Percentiles rank a stretch among this genome's conserved stretches.
Evolutionary conservation across 2,329 filamentous ascomycete genomes (phyloP).

Genomic region (Trichoderma semiorbis): DNA sequence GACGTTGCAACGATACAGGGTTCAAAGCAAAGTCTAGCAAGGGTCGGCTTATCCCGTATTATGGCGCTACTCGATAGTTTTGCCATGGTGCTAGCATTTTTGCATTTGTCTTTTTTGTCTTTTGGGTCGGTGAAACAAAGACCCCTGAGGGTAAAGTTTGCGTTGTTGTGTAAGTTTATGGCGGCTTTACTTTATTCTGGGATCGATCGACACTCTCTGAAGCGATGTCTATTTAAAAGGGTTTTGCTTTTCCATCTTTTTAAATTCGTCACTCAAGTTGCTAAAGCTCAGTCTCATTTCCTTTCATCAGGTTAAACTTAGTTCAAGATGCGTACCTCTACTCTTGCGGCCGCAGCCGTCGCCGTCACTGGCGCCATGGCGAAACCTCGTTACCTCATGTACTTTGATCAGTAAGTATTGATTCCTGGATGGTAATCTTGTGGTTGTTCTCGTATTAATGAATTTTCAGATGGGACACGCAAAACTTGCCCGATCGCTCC

Average conservation of each 20-base stretch:
- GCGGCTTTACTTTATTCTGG: not conserved
- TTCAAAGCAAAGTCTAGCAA: not conserved
- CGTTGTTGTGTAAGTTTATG: not conserved
- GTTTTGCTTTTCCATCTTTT: not conserved
- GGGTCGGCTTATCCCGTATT: not conserved
- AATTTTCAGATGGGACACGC: constrained; percentile 38
- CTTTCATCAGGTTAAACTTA: not conserved
- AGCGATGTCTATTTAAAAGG: not conserved
- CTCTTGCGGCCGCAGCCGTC: constrained; percentile 20
- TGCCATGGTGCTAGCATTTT: not conserved
- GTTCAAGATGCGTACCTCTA: constrained; percentile 18
- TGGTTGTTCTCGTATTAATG: not conserved
- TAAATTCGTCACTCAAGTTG: not conserved
- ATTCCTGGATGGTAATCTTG: not conserved
- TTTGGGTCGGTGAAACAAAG: not conserved
- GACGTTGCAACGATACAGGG: not conserved
- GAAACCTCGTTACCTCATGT: constrained; percentile 37
- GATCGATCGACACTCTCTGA: not conserved
- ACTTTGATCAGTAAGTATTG: constrained; percentile 43
- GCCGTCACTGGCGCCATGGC: constrained; percentile 17
- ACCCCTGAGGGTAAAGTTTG: not conserved
- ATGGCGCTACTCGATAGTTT: not conserved
- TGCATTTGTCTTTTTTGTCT: not conserved
- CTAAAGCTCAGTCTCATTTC: not conserved
- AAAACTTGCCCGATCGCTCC: constrained; percentile 33